Base-by-base conservation (phyloP, 345 rosid species). In the Ceriops zippeliana region DNA sequence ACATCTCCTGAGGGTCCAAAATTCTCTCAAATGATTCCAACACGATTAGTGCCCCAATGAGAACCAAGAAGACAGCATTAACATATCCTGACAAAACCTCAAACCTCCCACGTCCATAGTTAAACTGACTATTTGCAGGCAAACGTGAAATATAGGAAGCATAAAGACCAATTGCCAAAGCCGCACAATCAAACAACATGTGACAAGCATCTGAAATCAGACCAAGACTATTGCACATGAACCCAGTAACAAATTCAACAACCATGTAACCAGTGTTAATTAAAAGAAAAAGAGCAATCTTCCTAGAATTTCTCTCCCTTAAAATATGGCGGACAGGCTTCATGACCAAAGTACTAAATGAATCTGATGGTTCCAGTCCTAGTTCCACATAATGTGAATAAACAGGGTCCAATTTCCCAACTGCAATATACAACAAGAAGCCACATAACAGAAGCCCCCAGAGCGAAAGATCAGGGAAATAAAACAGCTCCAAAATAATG, bases 161-260 rank as follows among this genome's bases (percentile, higher is more conserved):
- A 70, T 93, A 91, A 4, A 93, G 71, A 60, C 97, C 98, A 72
- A 93, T 88, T 0, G 96, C 97, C 80, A 93, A 76, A 62, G 98
- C 98, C 75, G 97, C 97, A 81, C 98, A 93, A 77, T 93, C 98
- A 83, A 93, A 93, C 92, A 93, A 71, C 98, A 93, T 93, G 58
- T 93, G 97, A 70, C 97, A 93, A 20, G 98, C 97, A 70, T 93
- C 97, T 0, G 98, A 93, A 77, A 93, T 89, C 81, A 93, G 75
- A 52, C 98, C 98, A 74, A 93, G 92, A 84, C 97, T 93, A 62
- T 93, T 93, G 80, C 96, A 88, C 98, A 93, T 89, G 73, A 93
- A 91, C 38, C 98, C 97, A 58, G 85, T 92, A 68, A 83, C 86
- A 81, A 93, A 93, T 77, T 93, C 98, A 31, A 93, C 92, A 63